These are phyloP conservation scores for Physcomitrellopsis africana DNA, from an alignment of 225 moss, liverwort and hornwort genomes.

Conservation along the genomic window DNA sequence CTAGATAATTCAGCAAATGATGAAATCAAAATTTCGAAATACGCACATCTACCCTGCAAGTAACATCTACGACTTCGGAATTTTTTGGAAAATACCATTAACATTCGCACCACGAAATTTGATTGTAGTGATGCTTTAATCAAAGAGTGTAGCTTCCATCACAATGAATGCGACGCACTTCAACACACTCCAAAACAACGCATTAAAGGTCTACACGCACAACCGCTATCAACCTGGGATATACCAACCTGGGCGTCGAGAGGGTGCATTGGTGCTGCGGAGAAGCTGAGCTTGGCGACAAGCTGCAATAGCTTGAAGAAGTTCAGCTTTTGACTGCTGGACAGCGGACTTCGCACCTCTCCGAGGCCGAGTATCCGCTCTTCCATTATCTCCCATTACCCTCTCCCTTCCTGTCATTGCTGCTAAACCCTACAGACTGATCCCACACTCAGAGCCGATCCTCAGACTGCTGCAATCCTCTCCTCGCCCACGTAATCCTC, in stretches of 20 bases:
- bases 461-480: neutral
- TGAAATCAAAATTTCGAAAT: too few relatives aligned
- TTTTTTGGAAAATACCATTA: neutral
- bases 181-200: neutral
- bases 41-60: neutral
- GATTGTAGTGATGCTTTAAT: too few relatives aligned
- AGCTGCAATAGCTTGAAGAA: conserved; percentile 59
- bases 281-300: conserved; percentile 55
- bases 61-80: neutral
- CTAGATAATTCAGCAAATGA: neutral
- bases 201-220: neutral
- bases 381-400: conserved; percentile 27
- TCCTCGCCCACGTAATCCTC: conserved; percentile 6
- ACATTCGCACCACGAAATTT: neutral
- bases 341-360: conserved; percentile 28
- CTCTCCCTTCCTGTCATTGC: conserved; percentile 57
- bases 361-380: conserved; percentile 38
- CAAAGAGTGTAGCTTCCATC: neutral
- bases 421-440: conserved; percentile 22
- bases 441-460: neutral
- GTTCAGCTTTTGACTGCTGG: conserved; percentile 50
- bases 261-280: conserved; percentile 32
- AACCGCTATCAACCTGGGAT: neutral
- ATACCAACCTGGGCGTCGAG: conserved; percentile 38
- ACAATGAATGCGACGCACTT: neutral